These are phyloP conservation scores for Nicotiana tabacum DNA, from an alignment of 257 asterid genomes.

Conservation along the genomic window DNA sequence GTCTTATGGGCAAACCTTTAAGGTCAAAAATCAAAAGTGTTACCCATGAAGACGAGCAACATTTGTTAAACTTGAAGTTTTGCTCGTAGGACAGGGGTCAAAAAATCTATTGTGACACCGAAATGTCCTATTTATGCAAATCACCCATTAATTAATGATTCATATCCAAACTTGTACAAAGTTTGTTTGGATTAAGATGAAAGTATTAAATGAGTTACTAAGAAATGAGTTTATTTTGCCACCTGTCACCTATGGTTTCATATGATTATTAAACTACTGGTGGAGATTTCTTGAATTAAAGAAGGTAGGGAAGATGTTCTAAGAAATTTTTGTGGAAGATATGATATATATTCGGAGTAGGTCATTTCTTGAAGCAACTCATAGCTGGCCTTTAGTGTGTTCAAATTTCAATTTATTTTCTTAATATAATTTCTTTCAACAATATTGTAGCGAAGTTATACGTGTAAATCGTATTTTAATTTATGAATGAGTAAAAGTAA, in stretches of 20 bases:
- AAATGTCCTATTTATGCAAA: too few relatives aligned
- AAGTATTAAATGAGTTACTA: neutral
- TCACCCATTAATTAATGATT: too few relatives aligned
- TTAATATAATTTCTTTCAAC: neutral
- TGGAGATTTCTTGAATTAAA: neutral
- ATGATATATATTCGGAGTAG: neutral
- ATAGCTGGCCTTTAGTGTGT: neutral
- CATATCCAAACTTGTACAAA: neutral
- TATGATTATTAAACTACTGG: neutral
- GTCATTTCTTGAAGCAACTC: neutral
- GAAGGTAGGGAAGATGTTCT: neutral
- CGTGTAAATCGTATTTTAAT: neutral
- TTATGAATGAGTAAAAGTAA: neutral
- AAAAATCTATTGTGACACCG: too few relatives aligned
- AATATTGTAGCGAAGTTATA: too few relatives aligned
- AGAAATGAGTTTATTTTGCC: neutral
- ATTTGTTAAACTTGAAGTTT: too few relatives aligned
- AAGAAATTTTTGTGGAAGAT: neutral
- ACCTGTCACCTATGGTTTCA: neutral
- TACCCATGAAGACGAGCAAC: too few relatives aligned
- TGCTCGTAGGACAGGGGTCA: too few relatives aligned
- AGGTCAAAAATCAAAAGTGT: too few relatives aligned
- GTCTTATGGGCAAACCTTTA: too few relatives aligned
- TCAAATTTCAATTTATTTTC: neutral
- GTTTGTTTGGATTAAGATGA: neutral